phyloP scores from a whole-genome alignment of 108 stramenopile genomes.

The Cyclotella baltica region DNA sequence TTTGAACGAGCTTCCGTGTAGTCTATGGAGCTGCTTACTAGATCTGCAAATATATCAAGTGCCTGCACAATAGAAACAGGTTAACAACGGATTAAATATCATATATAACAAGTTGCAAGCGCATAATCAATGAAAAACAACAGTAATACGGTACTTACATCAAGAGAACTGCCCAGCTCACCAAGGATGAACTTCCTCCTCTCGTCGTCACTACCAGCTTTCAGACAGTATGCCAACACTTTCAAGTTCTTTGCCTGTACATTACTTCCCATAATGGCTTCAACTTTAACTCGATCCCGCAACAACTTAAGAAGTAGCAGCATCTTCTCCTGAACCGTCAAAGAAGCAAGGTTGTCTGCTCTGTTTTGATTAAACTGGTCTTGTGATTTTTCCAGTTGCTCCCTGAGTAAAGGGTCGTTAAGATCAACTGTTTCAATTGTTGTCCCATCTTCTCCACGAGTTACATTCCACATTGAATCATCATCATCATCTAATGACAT shows the following conservation, averaged over 20 bases:
- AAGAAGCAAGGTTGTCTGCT: conserved; percentile 32
- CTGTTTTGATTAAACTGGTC: conserved; percentile 13
- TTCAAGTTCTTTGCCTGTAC: conserved; percentile 76
- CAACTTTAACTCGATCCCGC: conserved; percentile 81
- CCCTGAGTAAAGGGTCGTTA: conserved; percentile 66
- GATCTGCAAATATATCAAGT: conserved; percentile 77
- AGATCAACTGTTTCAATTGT: conserved; percentile 83
- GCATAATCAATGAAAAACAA: conserved; percentile 1
- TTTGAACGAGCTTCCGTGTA: conserved; percentile 77
- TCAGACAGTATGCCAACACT: conserved; percentile 79
- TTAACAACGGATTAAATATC: not conserved
- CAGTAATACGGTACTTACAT: conserved; percentile 61
- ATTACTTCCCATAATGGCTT: conserved; percentile 84
- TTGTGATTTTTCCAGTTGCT: conserved; percentile 60
- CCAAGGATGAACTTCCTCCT: conserved; percentile 70
- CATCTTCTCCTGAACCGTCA: conserved; percentile 71
- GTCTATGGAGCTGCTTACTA: conserved; percentile 78
- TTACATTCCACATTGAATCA: conserved; percentile 73
- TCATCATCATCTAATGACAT: conserved; percentile 34
- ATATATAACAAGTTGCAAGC: not conserved
- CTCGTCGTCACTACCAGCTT: conserved; percentile 60
- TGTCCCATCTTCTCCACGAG: conserved; percentile 67
- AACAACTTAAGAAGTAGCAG: conserved; percentile 77
- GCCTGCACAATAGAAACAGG: conserved; percentile 41
- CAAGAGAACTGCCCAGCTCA: conserved; percentile 76